Evolutionary conservation across 1,284 basidiomycete genomes (phyloP), one percentile per base, ranked within the genome.

Genomic region (Fistulinella staudtii): DNA sequence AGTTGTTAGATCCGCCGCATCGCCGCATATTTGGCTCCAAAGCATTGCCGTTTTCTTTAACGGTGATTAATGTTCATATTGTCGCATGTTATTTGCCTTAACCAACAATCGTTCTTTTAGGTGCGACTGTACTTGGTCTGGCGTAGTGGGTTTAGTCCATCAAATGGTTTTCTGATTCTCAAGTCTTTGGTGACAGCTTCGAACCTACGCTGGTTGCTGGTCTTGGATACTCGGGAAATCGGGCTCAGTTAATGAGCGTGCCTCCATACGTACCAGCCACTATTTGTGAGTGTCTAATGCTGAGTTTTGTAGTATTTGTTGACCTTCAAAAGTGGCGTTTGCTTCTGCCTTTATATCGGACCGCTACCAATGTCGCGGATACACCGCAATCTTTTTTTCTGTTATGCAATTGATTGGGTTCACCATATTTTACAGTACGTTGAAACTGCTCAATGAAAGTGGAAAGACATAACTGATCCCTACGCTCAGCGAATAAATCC

Each of bases 201-300:
- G 64, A 75, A 3, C 79, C 80, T 6, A 70, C 72, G 2, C 76
- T 79, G 43, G 68, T 80, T 5, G 61, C 64, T 25, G 51, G 61
- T n/a, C 64, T 78, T 7, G 76, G 75, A 21, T 76, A 69, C 45
- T 60, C 62, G 5, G 65, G 68, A n/a, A 64, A 67, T 9, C 55
- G 57, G 4, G 72, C 76, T 6, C 76, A 78, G 41, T 62, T 77
- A 3, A 70, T 75, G 71, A 74, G 66, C 21, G 73, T 72, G 3
- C 74, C 74, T 21, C 75, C 74, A 1, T 76, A 69, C 37, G 71
- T 63, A 1, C 55, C 56, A n/a, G 65, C 71, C 10, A 75, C 74
- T 47, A 54, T 67, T 23, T 44, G 75, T 75, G 37, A n/a, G 51
- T 52, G 23, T 38, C 27, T n/a, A 0, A n/a, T 5, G 15, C 24